phyloP scores from a whole-genome alignment of 495 filamentous ascomycete species.

The Aspergillus homomorphus region DNA sequence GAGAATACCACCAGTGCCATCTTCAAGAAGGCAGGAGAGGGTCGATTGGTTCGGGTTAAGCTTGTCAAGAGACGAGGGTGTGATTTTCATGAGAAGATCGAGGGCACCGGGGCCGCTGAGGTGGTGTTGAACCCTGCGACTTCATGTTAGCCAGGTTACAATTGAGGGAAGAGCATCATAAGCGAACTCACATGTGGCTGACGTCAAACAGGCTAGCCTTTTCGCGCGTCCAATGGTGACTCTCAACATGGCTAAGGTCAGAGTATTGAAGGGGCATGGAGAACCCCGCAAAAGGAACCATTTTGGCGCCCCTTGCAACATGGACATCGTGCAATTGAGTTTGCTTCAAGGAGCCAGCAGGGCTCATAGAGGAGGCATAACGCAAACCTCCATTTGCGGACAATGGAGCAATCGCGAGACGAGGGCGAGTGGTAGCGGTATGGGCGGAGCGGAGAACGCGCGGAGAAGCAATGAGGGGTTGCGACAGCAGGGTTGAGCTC shows the following conservation, averaged over 20 bases:
- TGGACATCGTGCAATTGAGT: constrained; percentile 88
- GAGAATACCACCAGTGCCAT: constrained; percentile 80
- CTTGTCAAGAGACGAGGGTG: constrained; percentile 62
- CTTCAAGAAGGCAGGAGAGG: constrained; percentile 75
- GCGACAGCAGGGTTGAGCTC: constrained; percentile 32
- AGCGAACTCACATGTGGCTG: constrained; percentile 52
- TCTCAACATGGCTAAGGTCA: constrained; percentile 68
- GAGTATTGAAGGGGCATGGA: constrained; percentile 89
- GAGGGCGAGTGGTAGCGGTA: constrained; percentile 8
- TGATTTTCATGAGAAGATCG: constrained; percentile 73
- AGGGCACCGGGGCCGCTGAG: constrained; percentile 76
- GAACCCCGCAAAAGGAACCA: constrained; percentile 95
- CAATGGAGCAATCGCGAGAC: constrained; percentile 18
- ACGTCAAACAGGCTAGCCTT: constrained; percentile 89
- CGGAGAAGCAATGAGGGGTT: constrained; percentile 32
- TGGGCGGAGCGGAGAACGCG: constrained; percentile 28
- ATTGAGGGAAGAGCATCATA: background rate
- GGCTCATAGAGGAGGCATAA: constrained; percentile 59
- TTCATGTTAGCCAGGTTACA: constrained; percentile 14
- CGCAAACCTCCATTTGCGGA: constrained; percentile 30
- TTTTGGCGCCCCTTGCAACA: constrained; percentile 74
- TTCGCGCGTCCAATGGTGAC: constrained; percentile 82
- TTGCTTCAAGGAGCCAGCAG: constrained; percentile 49
- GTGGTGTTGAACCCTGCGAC: constrained; percentile 60
- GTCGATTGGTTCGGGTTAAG: constrained; percentile 63